These are phyloP conservation scores for Phytophthora aleatoria DNA, from an alignment of 352 stramenopile genomes.

Conservation along the genomic window DNA sequence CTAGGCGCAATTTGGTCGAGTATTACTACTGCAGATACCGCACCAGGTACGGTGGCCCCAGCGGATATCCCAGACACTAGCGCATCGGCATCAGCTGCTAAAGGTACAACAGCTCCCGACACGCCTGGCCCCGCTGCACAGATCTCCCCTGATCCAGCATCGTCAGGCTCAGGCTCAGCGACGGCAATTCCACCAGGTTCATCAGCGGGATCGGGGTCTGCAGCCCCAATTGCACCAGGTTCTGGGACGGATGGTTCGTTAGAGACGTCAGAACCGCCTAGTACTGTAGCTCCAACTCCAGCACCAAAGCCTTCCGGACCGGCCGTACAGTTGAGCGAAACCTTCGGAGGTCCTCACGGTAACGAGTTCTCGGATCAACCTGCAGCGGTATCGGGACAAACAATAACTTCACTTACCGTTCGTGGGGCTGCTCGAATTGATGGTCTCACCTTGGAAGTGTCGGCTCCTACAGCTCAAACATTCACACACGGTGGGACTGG, in stretches of 20 bases:
- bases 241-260: background rate
- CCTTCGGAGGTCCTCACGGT: conserved; percentile 24
- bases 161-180: too few species aligned
- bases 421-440: conserved; percentile 18
- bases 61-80: conserved; percentile 1
- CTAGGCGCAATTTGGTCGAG: conserved; percentile 29
- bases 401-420: conserved; percentile 22
- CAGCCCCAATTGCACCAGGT: background rate
- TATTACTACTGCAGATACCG: conserved; percentile 7
- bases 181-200: background rate
- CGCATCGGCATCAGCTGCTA: background rate
- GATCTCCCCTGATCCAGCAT: too few species aligned
- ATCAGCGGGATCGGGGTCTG: background rate
- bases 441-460: conserved; percentile 19
- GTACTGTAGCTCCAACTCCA: background rate
- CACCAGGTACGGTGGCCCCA: conserved; percentile 15
- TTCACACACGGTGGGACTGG: conserved; percentile 28
- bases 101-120: background rate
- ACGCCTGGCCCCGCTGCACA: too few species aligned
- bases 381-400: conserved; percentile 20
- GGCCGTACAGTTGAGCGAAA: conserved; percentile 20
- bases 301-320: conserved; percentile 1
- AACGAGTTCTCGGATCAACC: conserved; percentile 26
- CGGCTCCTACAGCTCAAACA: conserved; percentile 11
- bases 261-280: background rate